Conservation (phyloP, 352 stramenopile genomes). For the Phytophthora cactorum region DNA sequence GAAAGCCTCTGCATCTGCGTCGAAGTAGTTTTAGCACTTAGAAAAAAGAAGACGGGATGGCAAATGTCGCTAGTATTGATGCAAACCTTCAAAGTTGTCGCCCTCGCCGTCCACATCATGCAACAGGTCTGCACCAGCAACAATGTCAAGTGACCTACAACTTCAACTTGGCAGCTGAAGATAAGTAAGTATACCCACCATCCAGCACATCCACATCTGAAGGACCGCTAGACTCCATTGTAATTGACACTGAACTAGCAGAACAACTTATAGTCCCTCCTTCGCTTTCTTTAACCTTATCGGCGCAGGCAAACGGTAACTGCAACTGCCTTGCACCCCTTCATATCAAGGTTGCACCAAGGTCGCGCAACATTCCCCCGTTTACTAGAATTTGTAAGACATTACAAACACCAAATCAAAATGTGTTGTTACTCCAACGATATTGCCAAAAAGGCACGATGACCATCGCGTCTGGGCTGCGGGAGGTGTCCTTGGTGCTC, state of each 20-base stretch:
- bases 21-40: not conserved
- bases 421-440: not conserved
- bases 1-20: conserved; percentile 35
- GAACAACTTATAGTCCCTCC: not conserved
- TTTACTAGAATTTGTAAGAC: too few species aligned
- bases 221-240: conserved; percentile 23
- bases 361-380: too few species aligned
- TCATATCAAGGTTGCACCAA: too few species aligned
- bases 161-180: conserved; percentile 1
- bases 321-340: too few species aligned
- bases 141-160: conserved; percentile 5
- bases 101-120: conserved; percentile 29
- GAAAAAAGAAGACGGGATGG: not conserved
- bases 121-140: conserved; percentile 33
- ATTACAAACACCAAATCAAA: not conserved
- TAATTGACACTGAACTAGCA: not conserved
- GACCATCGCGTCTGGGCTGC: conserved; percentile 21
- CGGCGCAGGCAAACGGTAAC: not conserved
- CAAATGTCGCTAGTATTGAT: not conserved
- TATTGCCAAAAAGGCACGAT: conserved; percentile 1
- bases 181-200: conserved; percentile 14
- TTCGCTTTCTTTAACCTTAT: not conserved
- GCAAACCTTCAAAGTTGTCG: conserved; percentile 34
- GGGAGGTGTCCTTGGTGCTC: conserved; percentile 55
- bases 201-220: conserved; percentile 43